Evolutionary conservation across 148 eudicot species (phyloP), one percentile per base, ranked within the genome.

Genomic region (Chenopodium berlandieri): DNA sequence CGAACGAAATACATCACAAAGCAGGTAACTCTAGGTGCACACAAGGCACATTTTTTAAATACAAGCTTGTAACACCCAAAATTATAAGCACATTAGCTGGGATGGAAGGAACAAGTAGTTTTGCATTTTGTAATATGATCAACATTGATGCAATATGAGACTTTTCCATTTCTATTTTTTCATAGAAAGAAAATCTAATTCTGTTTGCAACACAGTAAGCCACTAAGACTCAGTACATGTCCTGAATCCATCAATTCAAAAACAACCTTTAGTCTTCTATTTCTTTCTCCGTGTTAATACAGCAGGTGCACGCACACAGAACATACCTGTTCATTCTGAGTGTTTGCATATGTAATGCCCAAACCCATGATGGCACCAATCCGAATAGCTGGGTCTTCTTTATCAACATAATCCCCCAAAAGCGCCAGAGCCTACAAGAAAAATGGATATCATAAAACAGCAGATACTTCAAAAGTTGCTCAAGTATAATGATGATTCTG

Each of bases 321-420:
- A 72, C 56, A 78, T 71, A 95, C 99, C 90, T 85, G 89, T 80
- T 91, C 98, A 88, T 89, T 90, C 80, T 91, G 92, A 22, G 99
- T 81, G 82, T 94, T 97, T 14, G 99, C 99, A 90, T 96, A 96
- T n/a, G 98, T 87, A 85, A 96, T 90, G 68, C 97, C 99, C 72
- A 96, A 86, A 40, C 99, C 98, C 95, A 94, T 96, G 76, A 96
- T 92, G 73, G 99, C 99, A 79, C 99, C 98, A 58, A 96, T 96
- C 82, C 94, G 86, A 82, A 91, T 86, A 7, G 97, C 88, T 71
- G 94, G 65, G 81, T 94, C 97, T 79, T 96, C 99, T 78, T 85
- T 91, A 82, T 90, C 94, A 3, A 90, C 75, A 76, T 93, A 96
- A 9, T 94, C 99, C 23, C 93, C 91, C 76, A 94, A 91, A 82